A percentile compares a stretch with the other conserved stretches of the same genome.
Conservation (phyloP, 1,284 basidiomycete species). For the Inonotus hispidus region DNA sequence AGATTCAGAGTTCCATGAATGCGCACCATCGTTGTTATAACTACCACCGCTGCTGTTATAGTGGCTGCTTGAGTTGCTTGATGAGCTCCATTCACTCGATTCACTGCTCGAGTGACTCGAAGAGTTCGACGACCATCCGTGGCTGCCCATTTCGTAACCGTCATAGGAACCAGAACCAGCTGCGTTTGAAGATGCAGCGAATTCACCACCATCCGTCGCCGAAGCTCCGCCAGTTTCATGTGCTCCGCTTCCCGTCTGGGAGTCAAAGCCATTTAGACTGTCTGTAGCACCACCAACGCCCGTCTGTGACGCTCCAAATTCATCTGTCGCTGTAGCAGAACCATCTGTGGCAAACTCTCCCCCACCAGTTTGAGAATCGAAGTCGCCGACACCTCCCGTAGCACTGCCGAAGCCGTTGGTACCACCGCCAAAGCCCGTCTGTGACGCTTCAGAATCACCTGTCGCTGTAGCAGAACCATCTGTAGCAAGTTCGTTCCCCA, state of each 20-base stretch:
- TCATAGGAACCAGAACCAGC: neutral
- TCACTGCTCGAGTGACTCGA: neutral
- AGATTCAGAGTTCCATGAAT: neutral
- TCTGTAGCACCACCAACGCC: neutral
- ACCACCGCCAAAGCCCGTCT: neutral
- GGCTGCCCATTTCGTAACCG: neutral
- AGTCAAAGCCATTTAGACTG: neutral
- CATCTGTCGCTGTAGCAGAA: neutral
- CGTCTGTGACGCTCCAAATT: neutral
- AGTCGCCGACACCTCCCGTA: neutral
- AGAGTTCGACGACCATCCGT: neutral
- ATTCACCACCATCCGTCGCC: no score
- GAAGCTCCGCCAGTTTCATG: no score
- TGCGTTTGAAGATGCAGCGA: neutral
- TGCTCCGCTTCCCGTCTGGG: neutral
- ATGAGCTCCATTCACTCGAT: no score
- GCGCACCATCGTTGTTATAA: no score
- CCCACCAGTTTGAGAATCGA: neutral
- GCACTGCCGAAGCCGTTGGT: neutral
- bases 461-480: neutral
- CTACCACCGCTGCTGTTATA: no score
- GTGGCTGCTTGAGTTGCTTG: no score
- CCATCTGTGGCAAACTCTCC: neutral
- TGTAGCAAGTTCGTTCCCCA: neutral
- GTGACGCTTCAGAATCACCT: neutral